Conservation (phyloP, 495 filamentous ascomycete genomes). For the Podospora comata region DNA sequence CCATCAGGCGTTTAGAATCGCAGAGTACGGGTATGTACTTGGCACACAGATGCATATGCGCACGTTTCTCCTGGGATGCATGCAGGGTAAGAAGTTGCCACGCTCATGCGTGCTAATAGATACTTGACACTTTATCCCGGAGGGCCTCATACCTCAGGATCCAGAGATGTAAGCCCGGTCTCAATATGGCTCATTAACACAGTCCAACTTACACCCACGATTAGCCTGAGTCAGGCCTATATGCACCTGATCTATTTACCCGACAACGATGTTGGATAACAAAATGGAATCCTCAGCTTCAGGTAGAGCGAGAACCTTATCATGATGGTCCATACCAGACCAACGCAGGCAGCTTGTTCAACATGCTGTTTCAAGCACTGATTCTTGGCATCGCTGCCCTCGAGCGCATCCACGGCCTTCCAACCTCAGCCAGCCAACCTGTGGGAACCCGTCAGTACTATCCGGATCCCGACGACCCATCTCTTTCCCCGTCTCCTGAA, state of each 20-base stretch:
- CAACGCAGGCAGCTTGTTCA: background rate
- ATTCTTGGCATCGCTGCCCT: slow-evolving; percentile 8
- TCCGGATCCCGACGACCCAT: slow-evolving; percentile 12
- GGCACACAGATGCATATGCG: background rate
- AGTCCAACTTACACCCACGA: background rate
- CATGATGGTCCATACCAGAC: background rate
- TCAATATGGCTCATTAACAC: background rate
- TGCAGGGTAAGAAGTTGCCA: too few species aligned
- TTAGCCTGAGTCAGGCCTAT: background rate
- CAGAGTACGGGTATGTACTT: background rate
- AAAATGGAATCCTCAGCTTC: background rate
- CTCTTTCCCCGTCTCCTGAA: slow-evolving; percentile 7
- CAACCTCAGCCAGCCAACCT: slow-evolving; percentile 14
- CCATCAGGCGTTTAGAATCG: background rate
- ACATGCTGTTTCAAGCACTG: background rate
- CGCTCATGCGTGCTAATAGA: too few species aligned
- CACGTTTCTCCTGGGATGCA: background rate
- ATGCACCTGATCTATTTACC: background rate
- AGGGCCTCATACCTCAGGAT: background rate
- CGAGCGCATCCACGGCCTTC: slow-evolving; percentile 13
- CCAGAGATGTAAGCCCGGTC: too few species aligned
- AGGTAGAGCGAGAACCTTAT: background rate
- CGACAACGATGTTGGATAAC: background rate
- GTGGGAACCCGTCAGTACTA: slow-evolving; percentile 18
- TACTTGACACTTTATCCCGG: background rate